Evolutionary conservation across 768 basidiomycete species (phyloP).

Genomic region (Boletus reticulatus): DNA sequence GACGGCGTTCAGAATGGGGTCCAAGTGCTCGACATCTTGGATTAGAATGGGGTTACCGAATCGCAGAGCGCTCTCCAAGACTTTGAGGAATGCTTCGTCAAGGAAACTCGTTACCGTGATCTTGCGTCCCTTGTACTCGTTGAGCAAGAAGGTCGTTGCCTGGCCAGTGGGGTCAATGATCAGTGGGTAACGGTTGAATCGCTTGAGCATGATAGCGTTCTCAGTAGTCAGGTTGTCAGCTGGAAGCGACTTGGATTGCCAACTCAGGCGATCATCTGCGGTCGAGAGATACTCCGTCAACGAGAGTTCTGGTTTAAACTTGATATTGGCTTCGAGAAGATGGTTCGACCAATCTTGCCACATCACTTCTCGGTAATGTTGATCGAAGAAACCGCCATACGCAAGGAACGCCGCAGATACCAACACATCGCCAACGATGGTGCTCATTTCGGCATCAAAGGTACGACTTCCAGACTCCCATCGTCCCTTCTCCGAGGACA

Average conservation of each 20-base stretch:
- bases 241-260: constrained; percentile 96
- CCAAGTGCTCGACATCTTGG: constrained; percentile 96
- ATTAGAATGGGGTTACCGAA: constrained; percentile 98
- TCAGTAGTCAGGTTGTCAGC: constrained; percentile 95
- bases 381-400: constrained; percentile 98
- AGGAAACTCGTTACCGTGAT: constrained; percentile 98
- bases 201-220: constrained; percentile 99
- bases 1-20: constrained; percentile 96
- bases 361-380: constrained; percentile 95
- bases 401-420: constrained; percentile 96
- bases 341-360: constrained; percentile 95
- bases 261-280: constrained; percentile 91
- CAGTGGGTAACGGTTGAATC: constrained; percentile 95
- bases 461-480: constrained; percentile 96
- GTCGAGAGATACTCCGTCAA: constrained; percentile 96
- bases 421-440: constrained; percentile 95
- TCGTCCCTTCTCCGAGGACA: constrained; percentile 90
- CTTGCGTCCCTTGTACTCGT: constrained; percentile 94
- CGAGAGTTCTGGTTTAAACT: constrained; percentile 89
- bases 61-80: constrained; percentile 95
- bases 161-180: constrained; percentile 99
- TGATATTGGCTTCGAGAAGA: constrained; percentile 83
- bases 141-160: constrained; percentile 90
- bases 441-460: constrained; percentile 98
- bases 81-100: constrained; percentile 98